Conservation (phyloP, 176 grass and related monocot genomes). For the Lolium rigidum region DNA sequence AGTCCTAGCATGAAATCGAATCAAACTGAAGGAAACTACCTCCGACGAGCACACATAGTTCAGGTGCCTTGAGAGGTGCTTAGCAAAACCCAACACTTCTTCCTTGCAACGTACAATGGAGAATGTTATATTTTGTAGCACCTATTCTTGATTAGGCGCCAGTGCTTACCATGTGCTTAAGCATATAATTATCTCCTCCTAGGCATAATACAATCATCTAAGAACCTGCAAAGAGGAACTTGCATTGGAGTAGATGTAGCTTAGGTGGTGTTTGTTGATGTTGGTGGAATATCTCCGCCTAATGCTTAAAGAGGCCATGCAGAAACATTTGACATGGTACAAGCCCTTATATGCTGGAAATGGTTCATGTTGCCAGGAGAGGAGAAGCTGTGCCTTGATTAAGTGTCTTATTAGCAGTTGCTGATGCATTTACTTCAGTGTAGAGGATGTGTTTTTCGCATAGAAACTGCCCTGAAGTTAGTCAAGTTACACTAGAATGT, state of each 20-base stretch:
- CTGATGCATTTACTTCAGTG: background rate
- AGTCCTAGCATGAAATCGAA: background rate
- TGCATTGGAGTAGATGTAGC: constrained; percentile 1
- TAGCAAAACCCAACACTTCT: background rate
- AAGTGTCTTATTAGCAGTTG: constrained; percentile 8
- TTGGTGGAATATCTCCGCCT: background rate
- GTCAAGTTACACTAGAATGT: background rate
- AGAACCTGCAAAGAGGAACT: background rate
- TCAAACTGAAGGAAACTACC: background rate
- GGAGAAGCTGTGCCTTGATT: constrained; percentile 8
- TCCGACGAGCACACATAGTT: background rate
- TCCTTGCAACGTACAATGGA: background rate
- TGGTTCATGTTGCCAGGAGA: background rate
- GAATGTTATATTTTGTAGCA: background rate
- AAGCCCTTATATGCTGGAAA: constrained; percentile 2
- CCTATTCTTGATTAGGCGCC: background rate
- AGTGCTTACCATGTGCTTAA: background rate
- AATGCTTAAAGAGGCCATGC: background rate
- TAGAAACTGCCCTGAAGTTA: background rate
- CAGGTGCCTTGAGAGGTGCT: background rate
- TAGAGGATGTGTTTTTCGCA: constrained; percentile 9
- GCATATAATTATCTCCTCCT: background rate
- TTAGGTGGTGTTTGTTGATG: constrained; percentile 4
- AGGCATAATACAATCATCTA: background rate
- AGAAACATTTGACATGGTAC: background rate